Percentiles rank a stretch among this genome's conserved stretches.
Conservation (phyloP, 352 stramenopile species). For the Ophiocytium majus region DNA sequence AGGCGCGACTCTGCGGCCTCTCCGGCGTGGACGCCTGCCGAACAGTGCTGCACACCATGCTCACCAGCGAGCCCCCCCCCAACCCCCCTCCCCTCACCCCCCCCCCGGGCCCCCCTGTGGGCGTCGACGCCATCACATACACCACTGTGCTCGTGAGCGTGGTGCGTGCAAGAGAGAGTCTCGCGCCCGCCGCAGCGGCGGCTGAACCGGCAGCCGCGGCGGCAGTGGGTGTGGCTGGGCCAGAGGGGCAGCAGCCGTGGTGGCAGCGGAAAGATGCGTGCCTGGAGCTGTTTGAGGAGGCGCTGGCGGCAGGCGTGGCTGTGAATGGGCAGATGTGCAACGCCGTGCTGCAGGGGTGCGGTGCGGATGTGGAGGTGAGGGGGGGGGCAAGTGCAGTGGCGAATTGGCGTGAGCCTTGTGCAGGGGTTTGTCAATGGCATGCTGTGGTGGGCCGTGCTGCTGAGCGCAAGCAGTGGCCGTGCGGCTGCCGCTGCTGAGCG, state of each 20-base stretch:
- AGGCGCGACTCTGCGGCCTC: not conserved
- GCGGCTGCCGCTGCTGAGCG: too few species aligned
- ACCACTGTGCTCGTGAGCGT: constrained; percentile 50
- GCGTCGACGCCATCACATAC: constrained; percentile 38
- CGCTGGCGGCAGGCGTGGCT: constrained; percentile 23
- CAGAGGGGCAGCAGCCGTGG: not conserved
- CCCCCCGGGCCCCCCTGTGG: not conserved
- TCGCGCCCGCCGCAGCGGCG: not conserved
- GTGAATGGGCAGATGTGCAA: constrained; percentile 54
- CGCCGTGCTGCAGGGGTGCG: constrained; percentile 45
- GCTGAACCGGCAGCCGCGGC: constrained; percentile 12
- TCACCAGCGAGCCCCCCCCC: not conserved
- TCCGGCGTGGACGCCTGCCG: not conserved
- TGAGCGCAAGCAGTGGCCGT: too few species aligned
- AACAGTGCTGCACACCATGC: not conserved
- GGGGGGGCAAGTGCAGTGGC: too few species aligned
- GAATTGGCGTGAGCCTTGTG: too few species aligned
- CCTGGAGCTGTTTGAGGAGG: constrained; percentile 36
- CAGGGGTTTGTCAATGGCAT: too few species aligned
- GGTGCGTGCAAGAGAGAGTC: constrained; percentile 26
- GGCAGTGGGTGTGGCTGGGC: not conserved
- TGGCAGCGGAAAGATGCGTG: constrained; percentile 11
- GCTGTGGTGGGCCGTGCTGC: too few species aligned
- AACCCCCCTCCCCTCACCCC: not conserved
- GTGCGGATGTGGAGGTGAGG: constrained; percentile 48